Evolutionary conservation across 768 basidiomycete species (phyloP).

Genomic region (Kwoniella mangroviensis): DNA sequence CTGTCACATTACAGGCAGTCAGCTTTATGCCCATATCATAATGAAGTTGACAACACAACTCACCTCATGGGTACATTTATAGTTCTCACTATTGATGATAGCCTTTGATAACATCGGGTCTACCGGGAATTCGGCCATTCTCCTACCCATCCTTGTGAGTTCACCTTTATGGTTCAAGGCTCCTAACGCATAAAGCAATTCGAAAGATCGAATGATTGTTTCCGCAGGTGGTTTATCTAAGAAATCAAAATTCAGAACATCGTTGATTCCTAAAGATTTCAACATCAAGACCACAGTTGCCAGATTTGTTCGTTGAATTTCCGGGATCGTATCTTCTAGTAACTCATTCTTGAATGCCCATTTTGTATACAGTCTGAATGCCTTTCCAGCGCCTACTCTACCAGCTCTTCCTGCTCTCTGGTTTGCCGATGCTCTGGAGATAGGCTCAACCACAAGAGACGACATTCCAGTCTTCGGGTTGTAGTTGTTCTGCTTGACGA

Average conservation of each 20-base stretch:
- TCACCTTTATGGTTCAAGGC: conserved; percentile 96
- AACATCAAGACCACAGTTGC: conserved; percentile 93
- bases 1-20: conserved; percentile 58
- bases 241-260: conserved; percentile 97
- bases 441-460: conserved; percentile 92
- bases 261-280: conserved; percentile 97
- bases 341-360: conserved; percentile 97
- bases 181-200: conserved; percentile 91
- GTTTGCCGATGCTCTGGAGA: conserved; percentile 95
- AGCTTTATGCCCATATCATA: background rate
- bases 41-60: conserved; percentile 32
- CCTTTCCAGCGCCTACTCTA: conserved; percentile 95
- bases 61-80: conserved; percentile 94
- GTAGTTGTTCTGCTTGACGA: conserved; percentile 98
- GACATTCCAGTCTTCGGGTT: conserved; percentile 99
- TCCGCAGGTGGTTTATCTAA: conserved; percentile 98
- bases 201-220: conserved; percentile 92
- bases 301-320: conserved; percentile 98
- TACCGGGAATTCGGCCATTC: conserved; percentile 99
- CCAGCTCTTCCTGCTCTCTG: conserved; percentile 97
- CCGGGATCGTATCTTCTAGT: conserved; percentile 95
- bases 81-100: conserved; percentile 93
- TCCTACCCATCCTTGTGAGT: conserved; percentile 90
- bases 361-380: conserved; percentile 98
- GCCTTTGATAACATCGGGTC: conserved; percentile 97